Percentiles rank a stretch among this genome's conserved stretches.
These are phyloP conservation scores for Rickenella mellea DNA, from an alignment of 768 basidiomycete species.

Conservation along the genomic window DNA sequence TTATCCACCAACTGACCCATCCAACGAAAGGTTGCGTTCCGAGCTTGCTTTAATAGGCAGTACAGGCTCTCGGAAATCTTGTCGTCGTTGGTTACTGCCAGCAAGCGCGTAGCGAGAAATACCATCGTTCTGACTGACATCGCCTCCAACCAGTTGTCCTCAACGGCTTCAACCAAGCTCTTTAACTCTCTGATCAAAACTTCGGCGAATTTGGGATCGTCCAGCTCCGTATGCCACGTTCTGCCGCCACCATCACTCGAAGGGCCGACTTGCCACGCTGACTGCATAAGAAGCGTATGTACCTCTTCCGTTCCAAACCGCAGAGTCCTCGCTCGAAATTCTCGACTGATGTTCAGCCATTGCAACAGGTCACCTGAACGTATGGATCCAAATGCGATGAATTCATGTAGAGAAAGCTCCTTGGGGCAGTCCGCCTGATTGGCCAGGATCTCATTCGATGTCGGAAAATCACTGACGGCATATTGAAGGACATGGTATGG, in stretches of 20 bases:
- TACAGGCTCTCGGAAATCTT: slow-evolving; percentile 11
- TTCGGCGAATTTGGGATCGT: slow-evolving; percentile 22
- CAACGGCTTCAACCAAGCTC: slow-evolving; percentile 23
- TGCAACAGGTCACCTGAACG: slow-evolving; percentile 36
- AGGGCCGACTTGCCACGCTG: slow-evolving; percentile 33
- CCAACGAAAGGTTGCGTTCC: slow-evolving; percentile 27
- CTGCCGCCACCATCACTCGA: slow-evolving; percentile 7
- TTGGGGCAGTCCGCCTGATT: slow-evolving; percentile 30
- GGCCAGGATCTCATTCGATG: slow-evolving; percentile 34
- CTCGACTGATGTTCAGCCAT: slow-evolving; percentile 42
- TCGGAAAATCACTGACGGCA: slow-evolving; percentile 24
- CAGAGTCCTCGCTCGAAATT: slow-evolving; percentile 28
- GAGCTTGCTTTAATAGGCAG: slow-evolving; percentile 20
- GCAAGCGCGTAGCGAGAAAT: slow-evolving; percentile 25
- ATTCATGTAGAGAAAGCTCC: slow-evolving; percentile 35
- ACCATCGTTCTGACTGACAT: slow-evolving; percentile 23
- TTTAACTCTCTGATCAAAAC: slow-evolving; percentile 27
- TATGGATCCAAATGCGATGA: slow-evolving; percentile 32
- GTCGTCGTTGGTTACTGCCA: slow-evolving; percentile 15
- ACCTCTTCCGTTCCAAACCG: slow-evolving; percentile 31
- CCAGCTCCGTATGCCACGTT: slow-evolving; percentile 33
- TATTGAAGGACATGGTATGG: slow-evolving; percentile 26
- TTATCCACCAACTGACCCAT: slow-evolving; percentile 21
- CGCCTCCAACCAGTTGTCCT: slow-evolving; percentile 31
- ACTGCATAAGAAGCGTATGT: slow-evolving; percentile 32